phyloP scores from a whole-genome alignment of 2,329 filamentous ascomycete species.

The Colletotrichum sp. region DNA sequence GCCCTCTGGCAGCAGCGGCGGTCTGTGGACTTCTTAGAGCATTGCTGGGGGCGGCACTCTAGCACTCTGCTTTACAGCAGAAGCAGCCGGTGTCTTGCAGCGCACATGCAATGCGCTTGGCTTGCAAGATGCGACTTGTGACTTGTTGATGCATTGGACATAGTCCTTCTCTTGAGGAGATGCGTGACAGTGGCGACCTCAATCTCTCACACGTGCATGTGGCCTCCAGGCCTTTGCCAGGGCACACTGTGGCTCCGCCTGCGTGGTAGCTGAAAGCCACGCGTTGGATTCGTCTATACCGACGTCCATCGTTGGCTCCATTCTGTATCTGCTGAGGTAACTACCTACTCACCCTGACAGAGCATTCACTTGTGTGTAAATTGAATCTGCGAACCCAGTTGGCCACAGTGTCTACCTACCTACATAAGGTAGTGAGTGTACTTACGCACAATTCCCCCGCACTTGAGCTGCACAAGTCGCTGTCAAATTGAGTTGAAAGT shows the following conservation, averaged over 20 bases:
- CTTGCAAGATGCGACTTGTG: background rate
- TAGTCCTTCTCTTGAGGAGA: background rate
- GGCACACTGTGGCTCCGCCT: background rate
- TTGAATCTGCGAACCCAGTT: background rate
- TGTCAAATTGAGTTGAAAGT: background rate
- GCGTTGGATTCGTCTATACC: background rate
- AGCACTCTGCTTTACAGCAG: background rate
- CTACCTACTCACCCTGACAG: background rate
- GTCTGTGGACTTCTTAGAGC: slow-evolving; percentile 8
- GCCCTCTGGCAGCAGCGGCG: slow-evolving; percentile 10
- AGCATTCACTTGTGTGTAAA: background rate
- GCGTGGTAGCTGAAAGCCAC: slow-evolving; percentile 4
- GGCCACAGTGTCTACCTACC: background rate
- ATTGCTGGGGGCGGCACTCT: slow-evolving; percentile 1
- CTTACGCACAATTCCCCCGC: background rate
- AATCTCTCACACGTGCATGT: background rate
- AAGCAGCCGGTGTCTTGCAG: background rate
- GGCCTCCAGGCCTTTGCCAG: background rate
- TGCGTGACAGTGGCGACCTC: background rate
- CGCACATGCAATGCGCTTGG: background rate
- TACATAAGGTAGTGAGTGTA: too few species aligned
- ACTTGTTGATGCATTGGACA: background rate
- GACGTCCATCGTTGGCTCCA: background rate
- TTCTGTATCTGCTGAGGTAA: background rate
- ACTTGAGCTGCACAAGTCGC: background rate